Evolutionary conservation across 1,284 basidiomycete species (phyloP).

Genomic region (Pterulicium gracile): DNA sequence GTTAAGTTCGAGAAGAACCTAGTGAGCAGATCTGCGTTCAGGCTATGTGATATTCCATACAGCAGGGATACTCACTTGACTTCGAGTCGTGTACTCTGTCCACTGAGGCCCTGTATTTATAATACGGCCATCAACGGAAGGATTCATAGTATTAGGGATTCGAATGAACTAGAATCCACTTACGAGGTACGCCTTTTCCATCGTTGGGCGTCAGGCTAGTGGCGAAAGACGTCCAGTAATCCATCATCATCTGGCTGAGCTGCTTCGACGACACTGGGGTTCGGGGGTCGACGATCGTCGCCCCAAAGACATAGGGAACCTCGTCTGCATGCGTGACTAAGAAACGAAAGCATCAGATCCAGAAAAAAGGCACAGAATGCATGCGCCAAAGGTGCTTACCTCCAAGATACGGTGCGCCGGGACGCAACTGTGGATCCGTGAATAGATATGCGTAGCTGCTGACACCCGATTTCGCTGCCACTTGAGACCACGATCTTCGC

Average conservation of each 20-base stretch:
- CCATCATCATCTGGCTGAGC: slow-evolving; percentile 24
- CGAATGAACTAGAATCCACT: slow-evolving; percentile 5
- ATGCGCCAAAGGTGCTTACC: slow-evolving; percentile 14
- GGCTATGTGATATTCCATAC: too few species aligned
- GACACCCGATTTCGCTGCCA: slow-evolving; percentile 25
- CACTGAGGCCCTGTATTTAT: slow-evolving; percentile 25
- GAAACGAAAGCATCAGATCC: background rate
- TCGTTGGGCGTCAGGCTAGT: slow-evolving; percentile 39
- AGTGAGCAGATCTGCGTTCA: too few species aligned
- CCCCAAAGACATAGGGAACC: slow-evolving; percentile 17
- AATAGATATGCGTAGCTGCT: slow-evolving; percentile 38
- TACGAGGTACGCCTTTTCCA: slow-evolving; percentile 26
- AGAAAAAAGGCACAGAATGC: slow-evolving; percentile 8
- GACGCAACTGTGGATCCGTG: slow-evolving; percentile 26
- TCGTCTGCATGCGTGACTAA: slow-evolving; percentile 18
- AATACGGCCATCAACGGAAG: background rate
- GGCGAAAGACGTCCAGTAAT: slow-evolving; percentile 44
- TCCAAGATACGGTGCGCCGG: slow-evolving; percentile 28
- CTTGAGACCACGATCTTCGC: slow-evolving; percentile 29
- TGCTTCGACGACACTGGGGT: slow-evolving; percentile 1
- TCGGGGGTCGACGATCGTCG: slow-evolving; percentile 1
- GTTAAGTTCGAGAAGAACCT: slow-evolving; percentile 28
- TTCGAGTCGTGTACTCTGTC: slow-evolving; percentile 21
- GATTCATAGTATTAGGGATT: background rate
- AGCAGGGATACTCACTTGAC: too few species aligned